Base-by-base conservation (phyloP, 768 basidiomycete genomes). In the Candolleomyces efflorescens region DNA sequence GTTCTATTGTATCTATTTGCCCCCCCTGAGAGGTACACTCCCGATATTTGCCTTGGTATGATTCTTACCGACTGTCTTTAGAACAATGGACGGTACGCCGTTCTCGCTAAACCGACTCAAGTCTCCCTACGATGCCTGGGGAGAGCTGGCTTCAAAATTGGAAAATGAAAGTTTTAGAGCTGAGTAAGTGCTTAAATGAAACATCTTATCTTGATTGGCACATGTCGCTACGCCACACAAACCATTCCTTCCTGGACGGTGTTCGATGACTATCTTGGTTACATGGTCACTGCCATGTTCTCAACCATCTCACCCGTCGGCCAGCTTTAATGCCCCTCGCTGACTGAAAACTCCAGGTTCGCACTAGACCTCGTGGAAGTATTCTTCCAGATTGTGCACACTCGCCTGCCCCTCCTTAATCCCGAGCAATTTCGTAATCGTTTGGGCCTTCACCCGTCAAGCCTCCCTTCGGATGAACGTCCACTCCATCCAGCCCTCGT, bases 361-460 rank as follows among this genome's bases (percentile, higher is more conserved):
- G 89, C 93, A 2, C 83, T 89, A 53, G 94, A 98, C 73, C 86
- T 97, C 54, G 86, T 96, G 66, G 93, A 97, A 73, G 92, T 95
- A 46, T 98, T 88, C 75, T 95, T 96, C 69, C 92, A 95, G 71
- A 90, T 91, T 59, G 89, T 92, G 41, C 93, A 95, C 71, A 88
- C 90, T 23, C 86, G 94, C 55, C 78, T 92, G 58, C 93, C 94
- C 51, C 82, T 94, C 52, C 84, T 95, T 69, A 90, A 93, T 73
- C 91, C 92, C 58, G 75, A 81, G 23, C 84, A 87, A 63, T 92
- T 95, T 70, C 89, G 91, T 58, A 79, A 78, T 44, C 86, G 87
- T 17, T 80, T 94, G 57, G 57, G 57, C 17, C 43, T 58, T 17
- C 57, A 58, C 37, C 32, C 51, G 23, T 44, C 49, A 58, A 26